Evolutionary conservation across 2,329 filamentous ascomycete genomes (phyloP), one percentile per base, ranked within the genome.

Genomic region (Alternaria triticimaculans): DNA sequence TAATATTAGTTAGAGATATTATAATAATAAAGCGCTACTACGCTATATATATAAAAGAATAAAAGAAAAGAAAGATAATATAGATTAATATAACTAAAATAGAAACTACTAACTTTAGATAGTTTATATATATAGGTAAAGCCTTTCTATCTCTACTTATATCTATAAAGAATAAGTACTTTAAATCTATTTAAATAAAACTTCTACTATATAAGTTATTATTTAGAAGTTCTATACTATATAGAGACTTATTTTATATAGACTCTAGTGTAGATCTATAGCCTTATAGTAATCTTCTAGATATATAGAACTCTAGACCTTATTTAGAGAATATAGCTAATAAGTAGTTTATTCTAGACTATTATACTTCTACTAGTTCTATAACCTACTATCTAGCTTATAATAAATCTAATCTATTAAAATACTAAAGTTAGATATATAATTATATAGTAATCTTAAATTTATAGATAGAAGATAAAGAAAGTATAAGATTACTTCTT

Each of bases 91-190:
- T 43, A 12, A 49, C 26, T 26, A n/a, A 44, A 41, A 44, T 11
- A 15, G 5, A 49, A 33, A 23, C 45, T 26, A n/a, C 55, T 58
- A 11, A 58, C 23, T 43, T 23, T 44, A 15, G 28, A 43, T 5
- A 50, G 45, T 58, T 58, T 11, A 43, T 58, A 23, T 33, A 50
- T n/a, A 30, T 58, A 58, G 55, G 14, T n/a, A 58, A 26, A 48
- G 45, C 45, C 15, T 58, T 51, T 26, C 21, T 58, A 43, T 49
- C 46, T 26, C 48, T 58, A 25, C 46, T 58, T 7, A n/a, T n/a
- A 58, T 50, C 46, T 58, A 21, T 23, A 7, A 20, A 50, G 12
- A 23, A 33, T 30, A 18, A 58, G 25, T 25, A 26, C 41, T 45
- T 58, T 58, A 9, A 50, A 30, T 58, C 37, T n/a, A 44, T 58